Base-by-base conservation (phyloP, 352 stramenopile genomes). In the Pythium periplocum region DNA sequence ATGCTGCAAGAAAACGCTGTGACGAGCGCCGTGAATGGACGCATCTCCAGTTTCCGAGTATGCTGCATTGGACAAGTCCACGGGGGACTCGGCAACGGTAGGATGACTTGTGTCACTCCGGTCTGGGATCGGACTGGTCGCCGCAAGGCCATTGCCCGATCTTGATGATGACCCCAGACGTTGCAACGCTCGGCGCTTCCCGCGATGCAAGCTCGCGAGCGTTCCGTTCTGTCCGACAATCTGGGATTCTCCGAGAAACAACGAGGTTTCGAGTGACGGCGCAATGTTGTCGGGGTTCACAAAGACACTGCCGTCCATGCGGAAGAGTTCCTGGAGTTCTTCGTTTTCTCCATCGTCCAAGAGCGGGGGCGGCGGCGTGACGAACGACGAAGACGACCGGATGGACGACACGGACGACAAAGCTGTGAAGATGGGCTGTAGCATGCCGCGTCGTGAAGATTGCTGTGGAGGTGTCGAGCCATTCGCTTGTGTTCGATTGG, bases 251-350 rank as follows among this genome's bases (percentile, higher is more conserved):
- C 80, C 71, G 57, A 89, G 87, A 51, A 91, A 70, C 53, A 91
- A 87, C 11, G 76, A 84, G n/a, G 76, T 81, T 52, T 91, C 73
- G 9, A 78, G 54, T 41, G 81, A 85, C 44, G 78, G 81, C 64
- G 85, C 66, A 54, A 89, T 86, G 53, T 91, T 91, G 49, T 77
- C 74, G 12, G 78, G 76, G 51, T 77, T 91, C 9, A 78, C 85
- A 53, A 83, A 91, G 38, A 89, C 76, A 35, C 64, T 74, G 36
- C 62, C 55, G 51, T 83, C 73, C 54, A 89, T 66, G 11, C 75
- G 81, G 47, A 91, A 91, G 48, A 91, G 62, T 50, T 84, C 67
- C 33, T 83, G 72, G 31, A 72, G 40, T 46, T 70, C 44, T 1
- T 8, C 51, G n/a, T 40, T 42, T 44, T 58, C 56, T 5, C 9